Base-by-base conservation (phyloP, 2,329 filamentous ascomycete species). In the Chaetomium olivaceum region DNA sequence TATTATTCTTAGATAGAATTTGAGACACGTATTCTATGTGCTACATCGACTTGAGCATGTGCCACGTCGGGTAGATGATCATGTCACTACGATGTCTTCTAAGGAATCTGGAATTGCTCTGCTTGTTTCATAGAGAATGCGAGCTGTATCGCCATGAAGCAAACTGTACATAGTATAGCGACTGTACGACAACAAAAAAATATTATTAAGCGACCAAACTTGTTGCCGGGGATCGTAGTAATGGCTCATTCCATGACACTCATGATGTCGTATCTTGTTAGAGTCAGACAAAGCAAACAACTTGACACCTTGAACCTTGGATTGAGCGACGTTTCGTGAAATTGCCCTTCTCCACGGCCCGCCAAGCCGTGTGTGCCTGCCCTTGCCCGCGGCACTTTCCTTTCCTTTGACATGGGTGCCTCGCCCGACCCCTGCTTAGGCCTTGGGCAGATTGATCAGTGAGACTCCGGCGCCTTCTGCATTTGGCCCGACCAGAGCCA, bases 391-490 rank as follows among this genome's bases (percentile, higher is more conserved):
- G 64, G 62, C 58, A 48, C 61, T 63, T 62, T 64, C 59, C 61
- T 63, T 62, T 64, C 59, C 60, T 63, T 61, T 64, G 62, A 58
- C 64, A 60, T 52, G 67, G 64, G 33, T 36, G 61, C 58, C 61
- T 39, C 57, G 48, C 46, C 63, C 54, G 12, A 43, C 56, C 60
- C 64, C 60, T 58, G 61, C 43, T 59, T 29, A n/a, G 57, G 55
- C 31, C 52, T 57, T 23, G 54, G 29, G 33, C 48, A 55, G 58
- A 39, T 33, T 21, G 56, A 57, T 50, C 54, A 50, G 33, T 25
- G 56, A 60, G 36, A 25, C 46, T 48, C 46, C 55, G 55, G 52
- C 25, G 51, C 61, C 39, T 65, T 54, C 51, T 52, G 58, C 52
- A 36, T 66, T 59, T 60, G 62, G 39, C 36, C 48, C 54, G 27